Base-by-base conservation (phyloP, 805 yeast genomes). In the Yarrowia keelungensis region DNA sequence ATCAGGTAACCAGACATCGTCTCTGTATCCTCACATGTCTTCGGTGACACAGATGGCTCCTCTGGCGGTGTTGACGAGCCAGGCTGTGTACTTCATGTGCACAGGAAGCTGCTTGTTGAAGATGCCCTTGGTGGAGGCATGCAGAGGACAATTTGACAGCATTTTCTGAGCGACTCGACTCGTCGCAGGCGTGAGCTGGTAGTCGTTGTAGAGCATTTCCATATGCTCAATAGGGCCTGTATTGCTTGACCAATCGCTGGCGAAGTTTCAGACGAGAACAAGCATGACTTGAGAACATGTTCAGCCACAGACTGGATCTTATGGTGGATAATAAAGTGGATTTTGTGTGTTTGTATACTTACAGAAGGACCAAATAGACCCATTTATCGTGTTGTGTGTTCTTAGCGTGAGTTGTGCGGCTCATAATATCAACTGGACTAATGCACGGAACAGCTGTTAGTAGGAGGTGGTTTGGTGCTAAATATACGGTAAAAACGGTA, bases 1-100 rank as follows among this genome's bases (percentile, higher is more conserved):
- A 14, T 45, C 32, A 7, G 49, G 49, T 32, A 45, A 45, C 49
- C 49, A 45, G 10, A 90, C 95, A 78, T 90, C 95, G 73, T 94
- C 95, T 74, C 93, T 95, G 76, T 89, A 90, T 66, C 93, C 94
- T 74, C 88, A 91, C 92, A 71, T 89, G 73, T 87, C 95, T 75
- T 89, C 83, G 61, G 85, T 88, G 69, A 83, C 87, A 76, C 89
- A 84, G 73, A 90, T 90, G 51, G 93, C 94, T 70, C 95, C 95
- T 76, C 94, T 84, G 22, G 93, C 93, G 64, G 93, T 89, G 82
- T 89, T 88, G 68, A 89, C 90, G 69, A 89, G 80, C 83, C 89
- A 85, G 14, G 92, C 85, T 65, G 92, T 92, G 72, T 83, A 84
- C 79, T 89, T 89, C 86, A 89, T 87, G 75, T 89, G 85, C 72